Evolutionary conservation across 176 grass and related monocot species (phyloP).

Genomic region (Juncus inflexus): DNA sequence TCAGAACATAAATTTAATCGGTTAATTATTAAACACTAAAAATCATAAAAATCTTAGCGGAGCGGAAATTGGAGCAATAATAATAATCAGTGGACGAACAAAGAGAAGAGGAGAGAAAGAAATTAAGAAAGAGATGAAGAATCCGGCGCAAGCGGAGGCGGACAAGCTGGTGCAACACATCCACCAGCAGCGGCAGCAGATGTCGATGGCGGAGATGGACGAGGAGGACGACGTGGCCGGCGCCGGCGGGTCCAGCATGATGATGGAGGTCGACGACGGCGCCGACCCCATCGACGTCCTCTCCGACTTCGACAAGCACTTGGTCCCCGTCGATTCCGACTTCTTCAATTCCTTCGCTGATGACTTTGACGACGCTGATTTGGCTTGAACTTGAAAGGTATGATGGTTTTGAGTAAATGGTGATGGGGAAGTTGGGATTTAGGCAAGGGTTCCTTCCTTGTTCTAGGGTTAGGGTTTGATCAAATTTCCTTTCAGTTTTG

Average conservation of each 20-base stretch:
- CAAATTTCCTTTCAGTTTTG: no score
- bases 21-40: no score
- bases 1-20: no score
- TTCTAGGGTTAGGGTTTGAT: background rate
- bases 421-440: no score
- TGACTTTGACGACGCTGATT: slow-evolving; percentile 27
- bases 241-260: background rate
- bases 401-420: no score
- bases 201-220: slow-evolving; percentile 15
- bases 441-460: background rate
- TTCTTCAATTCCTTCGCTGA: slow-evolving; percentile 28
- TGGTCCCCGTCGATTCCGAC: slow-evolving; percentile 17
- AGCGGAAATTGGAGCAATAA: no score
- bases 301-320: slow-evolving; percentile 18
- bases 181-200: background rate
- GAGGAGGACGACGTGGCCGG: slow-evolving; percentile 24
- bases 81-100: no score
- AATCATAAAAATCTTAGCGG: no score
- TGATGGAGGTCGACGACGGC: slow-evolving; percentile 29
- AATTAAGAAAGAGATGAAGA: slow-evolving; percentile 9
- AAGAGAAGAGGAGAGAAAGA: background rate
- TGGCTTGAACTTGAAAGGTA: background rate
- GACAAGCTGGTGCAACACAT: background rate
- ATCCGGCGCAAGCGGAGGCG: background rate
- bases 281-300: slow-evolving; percentile 18